Conservation (phyloP, 225 moss, liverwort and hornwort species). For the Takakia lepidozioides region DNA sequence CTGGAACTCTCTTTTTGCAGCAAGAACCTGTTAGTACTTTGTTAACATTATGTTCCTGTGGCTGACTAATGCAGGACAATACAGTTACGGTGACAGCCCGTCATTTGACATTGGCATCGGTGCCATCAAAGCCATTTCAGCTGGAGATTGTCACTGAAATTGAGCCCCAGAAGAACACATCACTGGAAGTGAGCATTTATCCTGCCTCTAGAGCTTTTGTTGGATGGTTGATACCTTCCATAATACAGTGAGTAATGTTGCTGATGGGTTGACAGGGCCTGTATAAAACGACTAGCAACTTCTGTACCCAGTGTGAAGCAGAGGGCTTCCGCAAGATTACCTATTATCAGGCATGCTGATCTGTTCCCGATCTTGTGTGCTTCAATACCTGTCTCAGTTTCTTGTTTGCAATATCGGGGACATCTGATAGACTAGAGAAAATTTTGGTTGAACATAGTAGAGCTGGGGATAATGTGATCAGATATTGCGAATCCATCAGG, state of each 20-base stretch:
- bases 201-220: not conserved
- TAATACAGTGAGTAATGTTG: not conserved
- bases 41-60: not conserved
- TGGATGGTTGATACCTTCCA: not conserved
- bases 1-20: too few relatives aligned
- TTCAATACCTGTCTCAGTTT: too few relatives aligned
- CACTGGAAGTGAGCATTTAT: slow-evolving; percentile 50
- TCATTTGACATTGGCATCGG: slow-evolving; percentile 53
- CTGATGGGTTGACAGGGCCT: slow-evolving; percentile 34
- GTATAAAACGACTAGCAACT: slow-evolving; percentile 82
- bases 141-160: slow-evolving; percentile 90
- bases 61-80: slow-evolving; percentile 28
- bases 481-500: too few relatives aligned
- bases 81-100: slow-evolving; percentile 30
- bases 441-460: too few relatives aligned
- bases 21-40: too few relatives aligned
- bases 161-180: slow-evolving; percentile 91
- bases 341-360: slow-evolving; percentile 63
- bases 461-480: too few relatives aligned
- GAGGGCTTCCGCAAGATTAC: slow-evolving; percentile 97
- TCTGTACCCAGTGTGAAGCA: slow-evolving; percentile 97
- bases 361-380: too few relatives aligned
- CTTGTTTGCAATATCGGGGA: too few relatives aligned
- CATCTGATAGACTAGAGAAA: too few relatives aligned
- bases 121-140: slow-evolving; percentile 59